Evolutionary conservation across 2,329 filamentous ascomycete genomes (phyloP), one percentile per base, ranked within the genome.

Genomic region (Xylaria sp.): DNA sequence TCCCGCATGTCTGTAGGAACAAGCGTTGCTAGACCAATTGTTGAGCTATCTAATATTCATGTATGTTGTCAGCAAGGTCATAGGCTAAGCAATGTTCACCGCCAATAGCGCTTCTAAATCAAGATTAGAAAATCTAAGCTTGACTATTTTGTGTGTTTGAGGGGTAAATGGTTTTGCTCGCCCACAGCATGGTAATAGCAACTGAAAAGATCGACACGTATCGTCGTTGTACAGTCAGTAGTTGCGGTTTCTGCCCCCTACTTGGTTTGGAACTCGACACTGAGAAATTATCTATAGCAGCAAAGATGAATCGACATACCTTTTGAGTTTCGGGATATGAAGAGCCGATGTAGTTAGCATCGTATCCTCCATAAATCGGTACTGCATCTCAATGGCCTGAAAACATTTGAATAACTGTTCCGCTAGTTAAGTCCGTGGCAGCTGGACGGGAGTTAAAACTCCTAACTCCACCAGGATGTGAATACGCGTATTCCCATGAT

Each of bases 401-500:
- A 6, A 9, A 33, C 33, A 53, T 28, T n/a, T 42, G 33, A 17
- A 15, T 2, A 15, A 36, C 33, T 13, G 15, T 17, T 38, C 59
- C 59, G 20, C 23, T 61, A 61, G 51, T 38, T 42, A 28, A 28
- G 28, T 28, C 59, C 59, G 59, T 33, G 44, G 17, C 15, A 15
- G n/a, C 20, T 40, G 20, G 20, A 49, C 51, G 28, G 56, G 26
- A 38, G 28, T 26, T 23, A 31, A 38, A 26, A 31, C n/a, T 31
- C 57, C 46, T 65, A 65, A 51, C 54, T 65, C 56, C 63, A 65
- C 28, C 5, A 23, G 13, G 7, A 51, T 38, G 10, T n/a, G 2
- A 60, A 65, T 65, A 65, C 63, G 63, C 63, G 63, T 65, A 60
- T 65, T 15, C 57, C 48, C 56, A 60, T 15, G 36, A 54, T 54